Base-by-base conservation (phyloP, 306 rosid species). In the Sindora glabra region DNA sequence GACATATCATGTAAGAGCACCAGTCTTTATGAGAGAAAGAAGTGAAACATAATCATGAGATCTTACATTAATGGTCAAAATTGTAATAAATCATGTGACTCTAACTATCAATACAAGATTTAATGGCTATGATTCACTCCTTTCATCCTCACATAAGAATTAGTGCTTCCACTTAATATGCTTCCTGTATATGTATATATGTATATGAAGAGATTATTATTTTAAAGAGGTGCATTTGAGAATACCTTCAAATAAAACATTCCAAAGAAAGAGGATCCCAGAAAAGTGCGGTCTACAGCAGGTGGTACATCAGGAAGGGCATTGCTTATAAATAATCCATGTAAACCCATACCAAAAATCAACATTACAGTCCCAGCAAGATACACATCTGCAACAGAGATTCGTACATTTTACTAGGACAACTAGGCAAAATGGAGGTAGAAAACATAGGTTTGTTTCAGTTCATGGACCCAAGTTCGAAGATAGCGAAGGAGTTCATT, bases 361-460 rank as follows among this genome's bases (percentile, higher is more conserved):
- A 92, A 58, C 98, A 92, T 88, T 57, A 92, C 98, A 9, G 98
- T 92, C 64, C 96, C 98, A 13, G 98, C 98, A 68, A 92, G 96
- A 81, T 92, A 92, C 68, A 88, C 94, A 83, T 92, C 98, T 92
- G 96, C 88, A 72, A 9, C 50, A 64, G 42, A 59, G 51, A 30
- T 53, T 64, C 61, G 56, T 73, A 4, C n/a, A 53, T 37, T 61
- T 51, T 32, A 49, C 62, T 0, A 44, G 34, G 42, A 45, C 24
- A 22, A 14, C 18, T 59, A 55, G 67, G 60, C 16, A n/a, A n/a
- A n/a, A n/a, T n/a, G 30, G 34, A 45, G 45, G 64, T 13, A 57
- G 37, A 12, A 40, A 14, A 30, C 52, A 65, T 33, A 33, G 34
- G 19, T 40, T n/a, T n/a, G n/a, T n/a, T n/a, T n/a, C n/a, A n/a